These are phyloP conservation scores for Camellia oleifera DNA, from an alignment of 179 eudicot species.

Conservation along the genomic window DNA sequence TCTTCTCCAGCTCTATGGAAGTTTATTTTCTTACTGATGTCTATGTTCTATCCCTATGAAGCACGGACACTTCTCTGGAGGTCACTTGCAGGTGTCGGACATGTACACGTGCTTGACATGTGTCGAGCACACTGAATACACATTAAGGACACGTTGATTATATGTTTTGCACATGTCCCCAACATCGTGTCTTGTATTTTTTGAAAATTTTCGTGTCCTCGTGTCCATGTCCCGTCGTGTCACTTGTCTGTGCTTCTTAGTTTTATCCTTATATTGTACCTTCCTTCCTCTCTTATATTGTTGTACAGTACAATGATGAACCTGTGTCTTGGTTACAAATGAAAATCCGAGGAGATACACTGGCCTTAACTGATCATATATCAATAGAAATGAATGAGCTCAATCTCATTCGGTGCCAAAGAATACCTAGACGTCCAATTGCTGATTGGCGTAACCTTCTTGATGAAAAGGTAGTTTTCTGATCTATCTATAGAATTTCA, in stretches of 20 bases:
- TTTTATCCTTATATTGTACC: neutral
- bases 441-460: slow-evolving; percentile 97
- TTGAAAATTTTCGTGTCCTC: no score
- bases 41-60: no score
- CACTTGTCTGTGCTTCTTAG: no score
- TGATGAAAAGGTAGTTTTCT: slow-evolving; percentile 71
- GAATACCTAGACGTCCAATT: slow-evolving; percentile 81
- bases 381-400: slow-evolving; percentile 91
- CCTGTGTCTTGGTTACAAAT: slow-evolving; percentile 86
- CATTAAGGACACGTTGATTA: no score
- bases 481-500: neutral
- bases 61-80: no score
- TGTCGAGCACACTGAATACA: no score
- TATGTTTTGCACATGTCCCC: no score
- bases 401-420: slow-evolving; percentile 40
- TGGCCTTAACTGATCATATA: slow-evolving; percentile 66
- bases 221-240: no score
- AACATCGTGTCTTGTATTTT: no score
- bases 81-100: no score
- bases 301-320: slow-evolving; percentile 53
- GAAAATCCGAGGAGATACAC: slow-evolving; percentile 62
- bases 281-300: neutral
- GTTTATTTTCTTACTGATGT: slow-evolving; percentile 1
- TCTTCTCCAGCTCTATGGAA: neutral
- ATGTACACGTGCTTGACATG: no score